Evolutionary conservation across 495 filamentous ascomycete genomes (phyloP), one percentile per base, ranked within the genome.

Genomic region (Neurospora tetraspora): DNA sequence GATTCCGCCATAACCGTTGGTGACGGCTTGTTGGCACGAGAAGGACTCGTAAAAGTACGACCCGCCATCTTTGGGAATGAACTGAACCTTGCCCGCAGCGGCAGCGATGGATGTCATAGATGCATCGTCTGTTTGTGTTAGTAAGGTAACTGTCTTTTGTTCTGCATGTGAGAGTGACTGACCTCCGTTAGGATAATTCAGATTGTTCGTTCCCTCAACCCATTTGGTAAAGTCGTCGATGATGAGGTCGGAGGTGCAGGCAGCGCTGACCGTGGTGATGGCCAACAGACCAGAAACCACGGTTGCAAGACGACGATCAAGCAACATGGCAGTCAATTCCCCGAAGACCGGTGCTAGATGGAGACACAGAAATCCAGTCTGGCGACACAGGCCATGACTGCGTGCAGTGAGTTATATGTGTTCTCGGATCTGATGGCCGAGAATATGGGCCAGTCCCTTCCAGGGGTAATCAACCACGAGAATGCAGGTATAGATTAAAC

Each of bases 11-110:
- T 89, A 89, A 11, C 81, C 82, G 37, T 81, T 77, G 34, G 82
- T 81, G 11, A 77, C 75, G 43, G 84, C 82, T 45, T 82, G 80
- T 61, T 85, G 77, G 75, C 88, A 90, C 10, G 77, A 73, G 71
- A 89, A 86, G 12, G 83, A 84, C 72, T 88, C 87, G 71, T 89
- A 89, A 73, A 89, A 86, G 76, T 90, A 90, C n/a, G 85, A 86
- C 14, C 79, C 76, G 11, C 72, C 71, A 65, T 81, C 73, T 39
- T 82, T 85, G 10, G 86, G 86, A 6, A 82, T 85, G 77, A 90
- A 89, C 10, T 83, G 82, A 5, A 89, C 83, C 73, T 83, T 79
- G 70, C 83, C 81, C 31, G 80, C 81, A 31, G 80, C 79, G 16
- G 80, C 82, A 68, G 82, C 82, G 74, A 88, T 86, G 18, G 81